These are phyloP conservation scores for Lomentospora prolificans DNA, from an alignment of 2,329 filamentous ascomycete genomes.

Conservation along the genomic window DNA sequence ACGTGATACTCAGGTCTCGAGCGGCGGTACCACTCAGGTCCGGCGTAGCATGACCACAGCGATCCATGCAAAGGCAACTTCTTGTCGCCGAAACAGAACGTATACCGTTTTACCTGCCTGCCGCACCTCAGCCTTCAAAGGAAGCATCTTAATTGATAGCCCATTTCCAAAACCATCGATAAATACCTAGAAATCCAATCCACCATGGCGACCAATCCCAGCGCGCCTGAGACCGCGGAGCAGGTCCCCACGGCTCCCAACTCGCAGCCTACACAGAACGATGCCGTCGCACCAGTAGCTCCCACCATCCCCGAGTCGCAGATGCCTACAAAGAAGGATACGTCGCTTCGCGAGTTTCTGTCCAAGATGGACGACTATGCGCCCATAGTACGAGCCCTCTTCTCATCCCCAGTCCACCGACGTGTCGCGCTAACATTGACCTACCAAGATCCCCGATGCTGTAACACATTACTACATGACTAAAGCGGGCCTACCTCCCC, in stretches of 20 bases:
- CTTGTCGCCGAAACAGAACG: too few relatives aligned
- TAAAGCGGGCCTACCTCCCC: slow-evolving; percentile 84
- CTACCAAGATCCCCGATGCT: slow-evolving; percentile 77
- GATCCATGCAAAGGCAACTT: too few relatives aligned
- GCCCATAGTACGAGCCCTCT: slow-evolving; percentile 62
- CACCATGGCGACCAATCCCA: slow-evolving; percentile 3
- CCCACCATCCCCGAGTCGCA: slow-evolving; percentile 44
- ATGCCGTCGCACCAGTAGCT: slow-evolving; percentile 24
- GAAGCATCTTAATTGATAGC: too few relatives aligned
- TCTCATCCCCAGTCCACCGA: neutral
- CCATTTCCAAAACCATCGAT: too few relatives aligned
- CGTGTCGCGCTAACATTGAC: neutral
- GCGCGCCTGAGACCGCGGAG: slow-evolving; percentile 2
- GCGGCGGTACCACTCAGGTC: too few relatives aligned
- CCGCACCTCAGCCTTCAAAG: too few relatives aligned
- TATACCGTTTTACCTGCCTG: too few relatives aligned
- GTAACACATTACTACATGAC: slow-evolving; percentile 98
- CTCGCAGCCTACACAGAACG: neutral
- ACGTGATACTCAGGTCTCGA: too few relatives aligned
- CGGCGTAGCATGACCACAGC: too few relatives aligned
- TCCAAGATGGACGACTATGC: slow-evolving; percentile 97
- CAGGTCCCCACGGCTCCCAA: neutral
- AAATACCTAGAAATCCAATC: too few relatives aligned
- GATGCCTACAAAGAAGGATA: slow-evolving; percentile 78
- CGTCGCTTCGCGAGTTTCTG: slow-evolving; percentile 83